These are phyloP conservation scores for Aspergillus baeticus DNA, from an alignment of 495 filamentous ascomycete genomes.

Conservation along the genomic window DNA sequence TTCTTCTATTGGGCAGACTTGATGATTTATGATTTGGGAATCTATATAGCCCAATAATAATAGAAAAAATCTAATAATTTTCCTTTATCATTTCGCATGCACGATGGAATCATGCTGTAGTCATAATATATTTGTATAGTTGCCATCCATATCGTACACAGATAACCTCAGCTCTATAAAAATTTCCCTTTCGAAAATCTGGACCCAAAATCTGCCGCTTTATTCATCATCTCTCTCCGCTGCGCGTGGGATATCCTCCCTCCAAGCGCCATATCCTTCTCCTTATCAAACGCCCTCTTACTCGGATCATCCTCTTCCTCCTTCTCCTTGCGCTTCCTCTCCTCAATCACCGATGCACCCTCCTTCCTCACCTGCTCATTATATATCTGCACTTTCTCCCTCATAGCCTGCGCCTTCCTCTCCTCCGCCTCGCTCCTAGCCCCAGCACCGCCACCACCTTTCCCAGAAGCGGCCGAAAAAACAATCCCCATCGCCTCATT, in stretches of 20 bases:
- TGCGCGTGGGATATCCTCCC: slow-evolving; percentile 70
- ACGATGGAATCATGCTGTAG: no score
- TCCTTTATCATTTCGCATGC: background rate
- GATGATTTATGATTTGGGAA: slow-evolving; percentile 8
- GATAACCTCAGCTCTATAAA: slow-evolving; percentile 14
- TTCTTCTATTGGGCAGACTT: slow-evolving; percentile 13
- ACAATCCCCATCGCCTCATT: slow-evolving; percentile 81
- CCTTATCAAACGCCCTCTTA: slow-evolving; percentile 80
- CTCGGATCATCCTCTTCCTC: slow-evolving; percentile 95
- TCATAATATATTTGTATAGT: no score
- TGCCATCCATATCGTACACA: no score
- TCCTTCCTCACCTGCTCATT: slow-evolving; percentile 62
- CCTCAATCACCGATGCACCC: slow-evolving; percentile 60
- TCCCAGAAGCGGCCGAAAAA: slow-evolving; percentile 3
- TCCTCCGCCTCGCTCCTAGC: slow-evolving; percentile 22
- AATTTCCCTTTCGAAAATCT: slow-evolving; percentile 79
- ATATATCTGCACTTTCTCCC: slow-evolving; percentile 57
- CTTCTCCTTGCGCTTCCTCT: slow-evolving; percentile 51
- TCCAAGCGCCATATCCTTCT: slow-evolving; percentile 89
- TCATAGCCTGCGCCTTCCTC: slow-evolving; percentile 37
- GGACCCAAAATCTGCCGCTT: slow-evolving; percentile 78
- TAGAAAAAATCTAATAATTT: background rate
- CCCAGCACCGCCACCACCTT: background rate
- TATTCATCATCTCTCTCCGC: slow-evolving; percentile 75
- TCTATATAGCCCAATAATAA: slow-evolving; percentile 8